These are phyloP conservation scores for Didymella pomorum DNA, from an alignment of 2,329 filamentous ascomycete species.

Conservation along the genomic window DNA sequence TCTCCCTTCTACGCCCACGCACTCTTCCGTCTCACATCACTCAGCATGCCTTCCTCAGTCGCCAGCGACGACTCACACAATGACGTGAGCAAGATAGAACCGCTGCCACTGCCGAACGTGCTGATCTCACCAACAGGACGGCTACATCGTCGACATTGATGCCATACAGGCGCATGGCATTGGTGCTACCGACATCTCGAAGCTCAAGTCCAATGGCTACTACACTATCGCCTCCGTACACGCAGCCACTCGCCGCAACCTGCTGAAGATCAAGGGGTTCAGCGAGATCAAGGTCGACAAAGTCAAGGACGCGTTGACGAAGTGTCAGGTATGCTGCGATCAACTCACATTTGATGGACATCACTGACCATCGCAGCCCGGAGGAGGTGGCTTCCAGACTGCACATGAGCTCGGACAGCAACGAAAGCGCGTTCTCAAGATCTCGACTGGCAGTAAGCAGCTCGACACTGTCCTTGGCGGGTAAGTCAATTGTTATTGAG, in stretches of 20 bases:
- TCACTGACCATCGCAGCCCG: conserved; percentile 56
- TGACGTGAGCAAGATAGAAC: conserved; percentile 52
- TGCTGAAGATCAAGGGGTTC: conserved; percentile 74
- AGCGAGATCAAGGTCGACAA: conserved; percentile 76
- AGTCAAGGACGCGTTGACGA: conserved; percentile 71
- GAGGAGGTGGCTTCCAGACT: conserved; percentile 69
- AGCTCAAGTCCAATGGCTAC: conserved; percentile 69
- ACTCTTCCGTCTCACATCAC: conserved; percentile 7
- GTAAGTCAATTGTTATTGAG: conserved; percentile 45
- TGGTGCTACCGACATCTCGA: conserved; percentile 69
- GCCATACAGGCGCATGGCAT: conserved; percentile 72
- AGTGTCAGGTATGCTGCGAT: conserved; percentile 59
- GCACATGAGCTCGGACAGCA: conserved; percentile 70
- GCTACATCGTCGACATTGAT: conserved; percentile 71
- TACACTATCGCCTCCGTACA: conserved; percentile 70
- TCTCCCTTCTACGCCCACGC: conserved; percentile 1
- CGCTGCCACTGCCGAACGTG: rapidly evolving
- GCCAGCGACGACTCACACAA: conserved; percentile 58
- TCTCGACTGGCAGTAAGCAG: conserved; percentile 75
- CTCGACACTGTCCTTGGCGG: conserved; percentile 71
- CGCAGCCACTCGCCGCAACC: conserved; percentile 64
- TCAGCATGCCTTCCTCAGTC: conserved; percentile 56
- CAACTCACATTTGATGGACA: neutral
- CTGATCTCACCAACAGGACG: conserved; percentile 47
- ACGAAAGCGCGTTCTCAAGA: conserved; percentile 69